Evolutionary conservation across 2,329 filamentous ascomycete species (phyloP).

Genomic region (Talaromyces marneffei): DNA sequence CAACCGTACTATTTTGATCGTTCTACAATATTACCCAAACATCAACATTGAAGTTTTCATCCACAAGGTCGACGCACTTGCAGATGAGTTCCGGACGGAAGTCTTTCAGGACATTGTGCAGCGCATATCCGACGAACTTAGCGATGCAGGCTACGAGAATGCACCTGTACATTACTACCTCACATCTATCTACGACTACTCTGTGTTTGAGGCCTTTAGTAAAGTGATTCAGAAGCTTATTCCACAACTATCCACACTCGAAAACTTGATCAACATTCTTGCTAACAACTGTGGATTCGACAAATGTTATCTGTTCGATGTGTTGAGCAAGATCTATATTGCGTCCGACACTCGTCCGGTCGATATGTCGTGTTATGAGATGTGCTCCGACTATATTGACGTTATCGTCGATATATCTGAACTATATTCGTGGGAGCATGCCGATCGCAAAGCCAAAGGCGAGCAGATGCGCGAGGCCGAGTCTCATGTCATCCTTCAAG

Average conservation of each 20-base stretch:
- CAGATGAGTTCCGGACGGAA: slow-evolving; percentile 92
- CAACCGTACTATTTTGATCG: slow-evolving; percentile 80
- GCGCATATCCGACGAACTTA: slow-evolving; percentile 91
- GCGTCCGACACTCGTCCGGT: slow-evolving; percentile 90
- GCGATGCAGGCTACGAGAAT: slow-evolving; percentile 87
- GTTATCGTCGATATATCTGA: slow-evolving; percentile 96
- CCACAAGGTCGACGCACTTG: slow-evolving; percentile 96
- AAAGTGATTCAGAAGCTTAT: slow-evolving; percentile 98
- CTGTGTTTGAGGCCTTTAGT: slow-evolving; percentile 95
- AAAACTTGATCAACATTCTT: slow-evolving; percentile 88
- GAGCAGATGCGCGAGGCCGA: slow-evolving; percentile 52
- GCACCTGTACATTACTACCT: slow-evolving; percentile 91
- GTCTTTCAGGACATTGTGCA: slow-evolving; percentile 96
- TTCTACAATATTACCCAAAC: slow-evolving; percentile 81
- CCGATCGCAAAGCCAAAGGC: slow-evolving; percentile 35
- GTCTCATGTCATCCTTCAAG: slow-evolving; percentile 57
- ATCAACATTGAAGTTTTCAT: slow-evolving; percentile 99
- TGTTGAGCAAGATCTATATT: slow-evolving; percentile 97
- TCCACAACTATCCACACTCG: slow-evolving; percentile 83
- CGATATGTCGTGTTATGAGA: slow-evolving; percentile 94
- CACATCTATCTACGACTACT: slow-evolving; percentile 97
- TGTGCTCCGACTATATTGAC: slow-evolving; percentile 97
- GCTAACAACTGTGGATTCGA: slow-evolving; percentile 92
- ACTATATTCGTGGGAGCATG: slow-evolving; percentile 73
- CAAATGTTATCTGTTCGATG: slow-evolving; percentile 97